These are phyloP conservation scores for Backusella tarrabulga DNA, from an alignment of 192 early-diverging fungal genomes.

Conservation along the genomic window DNA sequence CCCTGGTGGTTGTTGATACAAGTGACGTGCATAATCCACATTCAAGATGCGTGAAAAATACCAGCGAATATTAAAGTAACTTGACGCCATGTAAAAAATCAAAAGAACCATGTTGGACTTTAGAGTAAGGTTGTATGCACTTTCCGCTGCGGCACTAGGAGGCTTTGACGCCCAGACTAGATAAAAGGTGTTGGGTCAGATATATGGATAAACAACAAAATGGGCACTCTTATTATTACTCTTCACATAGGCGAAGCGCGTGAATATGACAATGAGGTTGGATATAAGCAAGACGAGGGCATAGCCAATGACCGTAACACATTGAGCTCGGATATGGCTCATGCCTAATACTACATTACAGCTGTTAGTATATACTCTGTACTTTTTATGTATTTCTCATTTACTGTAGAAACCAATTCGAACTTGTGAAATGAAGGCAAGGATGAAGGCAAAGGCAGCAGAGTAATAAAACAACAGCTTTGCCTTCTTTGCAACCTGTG, in stretches of 20 bases:
- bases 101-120: background rate
- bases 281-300: background rate
- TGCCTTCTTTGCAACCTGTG: background rate
- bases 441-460: background rate
- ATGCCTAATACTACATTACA: background rate
- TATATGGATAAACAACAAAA: background rate
- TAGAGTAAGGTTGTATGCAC: background rate
- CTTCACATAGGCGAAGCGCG: background rate
- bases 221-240: background rate
- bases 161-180: background rate
- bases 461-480: background rate
- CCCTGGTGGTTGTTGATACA: constrained; percentile 13
- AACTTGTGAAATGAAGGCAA: background rate
- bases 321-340: background rate
- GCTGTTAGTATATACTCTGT: too few species aligned
- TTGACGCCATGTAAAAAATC: background rate
- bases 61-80: background rate
- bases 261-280: background rate
- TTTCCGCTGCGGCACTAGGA: background rate
- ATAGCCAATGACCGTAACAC: background rate
- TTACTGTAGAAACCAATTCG: background rate
- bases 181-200: background rate
- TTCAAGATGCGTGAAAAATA: constrained; percentile 9
- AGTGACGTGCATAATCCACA: background rate
- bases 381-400: background rate